Percentiles rank a stretch among this genome's conserved stretches.
Evolutionary conservation across 192 early-diverging fungal species (phyloP).

Genomic region (Jimgerdemannia flammicorona): DNA sequence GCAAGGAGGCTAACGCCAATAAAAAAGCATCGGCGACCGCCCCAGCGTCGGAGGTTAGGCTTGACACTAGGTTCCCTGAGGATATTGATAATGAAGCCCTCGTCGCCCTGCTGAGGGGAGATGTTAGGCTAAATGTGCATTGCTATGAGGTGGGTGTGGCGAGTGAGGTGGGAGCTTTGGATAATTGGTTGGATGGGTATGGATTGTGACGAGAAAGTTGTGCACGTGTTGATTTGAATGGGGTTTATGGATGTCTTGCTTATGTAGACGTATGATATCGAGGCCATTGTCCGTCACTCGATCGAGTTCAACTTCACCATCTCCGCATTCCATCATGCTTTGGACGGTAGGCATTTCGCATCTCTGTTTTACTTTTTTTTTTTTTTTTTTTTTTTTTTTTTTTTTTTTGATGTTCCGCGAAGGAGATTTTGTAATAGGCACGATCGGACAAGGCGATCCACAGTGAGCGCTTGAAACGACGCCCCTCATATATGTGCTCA

Average conservation of each 20-base stretch:
- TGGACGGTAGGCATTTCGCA: conserved; percentile 32
- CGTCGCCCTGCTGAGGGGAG: conserved; percentile 61
- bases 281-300: conserved; percentile 67
- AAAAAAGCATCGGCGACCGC: not conserved
- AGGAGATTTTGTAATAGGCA: too few relatives aligned
- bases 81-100: conserved; percentile 55
- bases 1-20: not conserved
- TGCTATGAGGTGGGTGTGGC: conserved; percentile 52
- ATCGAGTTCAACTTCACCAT: conserved; percentile 75
- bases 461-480: too few relatives aligned
- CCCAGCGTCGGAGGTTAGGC: conserved; percentile 15
- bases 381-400: too few relatives aligned
- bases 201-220: not conserved
- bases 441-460: too few relatives aligned
- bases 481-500: too few relatives aligned
- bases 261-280: conserved; percentile 55
- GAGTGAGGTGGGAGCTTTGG: not conserved
- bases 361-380: too few relatives aligned
- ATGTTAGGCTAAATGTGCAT: conserved; percentile 69
- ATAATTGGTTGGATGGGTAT: not conserved
- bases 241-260: not conserved
- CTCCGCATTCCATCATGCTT: conserved; percentile 73
- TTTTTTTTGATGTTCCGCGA: too few relatives aligned
- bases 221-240: not conserved
- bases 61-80: conserved; percentile 55